Evolutionary conservation across 1,139 yeast species (phyloP).

Genomic region (Geotrichum histeridarum): DNA sequence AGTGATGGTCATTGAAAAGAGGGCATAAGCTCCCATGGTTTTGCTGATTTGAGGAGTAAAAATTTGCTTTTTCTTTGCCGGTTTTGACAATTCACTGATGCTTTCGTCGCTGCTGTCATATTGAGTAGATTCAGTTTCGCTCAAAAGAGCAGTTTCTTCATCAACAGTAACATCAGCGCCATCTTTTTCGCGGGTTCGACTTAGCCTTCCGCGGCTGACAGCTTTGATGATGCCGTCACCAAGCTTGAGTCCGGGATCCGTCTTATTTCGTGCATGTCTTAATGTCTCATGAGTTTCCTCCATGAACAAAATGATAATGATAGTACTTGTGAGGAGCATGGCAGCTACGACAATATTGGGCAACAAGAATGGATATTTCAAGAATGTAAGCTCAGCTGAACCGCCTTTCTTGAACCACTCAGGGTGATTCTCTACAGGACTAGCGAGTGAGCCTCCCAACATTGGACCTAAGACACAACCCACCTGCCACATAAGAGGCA

Average conservation of each 20-base stretch:
- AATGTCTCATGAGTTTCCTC: constrained; percentile 54
- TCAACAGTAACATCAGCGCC: constrained; percentile 9
- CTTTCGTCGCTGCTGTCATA: background rate
- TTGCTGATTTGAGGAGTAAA: constrained; percentile 37
- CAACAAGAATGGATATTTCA: constrained; percentile 52
- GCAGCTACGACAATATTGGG: constrained; percentile 53
- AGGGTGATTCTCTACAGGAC: constrained; percentile 36
- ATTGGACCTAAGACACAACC: constrained; percentile 57
- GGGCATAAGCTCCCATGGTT: constrained; percentile 28
- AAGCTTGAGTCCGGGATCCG: constrained; percentile 50
- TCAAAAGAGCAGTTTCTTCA: constrained; percentile 11
- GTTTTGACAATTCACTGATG: background rate
- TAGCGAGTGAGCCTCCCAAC: constrained; percentile 47
- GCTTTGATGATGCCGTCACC: constrained; percentile 46
- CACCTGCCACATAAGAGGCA: constrained; percentile 56
- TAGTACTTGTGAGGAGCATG: constrained; percentile 33
- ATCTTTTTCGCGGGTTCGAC: background rate
- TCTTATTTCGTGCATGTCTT: constrained; percentile 27
- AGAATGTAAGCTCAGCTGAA: constrained; percentile 33
- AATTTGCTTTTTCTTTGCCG: background rate
- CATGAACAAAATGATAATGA: constrained; percentile 47
- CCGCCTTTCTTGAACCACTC: constrained; percentile 26
- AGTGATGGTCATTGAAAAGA: constrained; percentile 48
- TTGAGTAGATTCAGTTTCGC: background rate
- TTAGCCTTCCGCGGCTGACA: constrained; percentile 32